phyloP scores from a whole-genome alignment of 768 basidiomycete species.

The Podaxis sp. region DNA sequence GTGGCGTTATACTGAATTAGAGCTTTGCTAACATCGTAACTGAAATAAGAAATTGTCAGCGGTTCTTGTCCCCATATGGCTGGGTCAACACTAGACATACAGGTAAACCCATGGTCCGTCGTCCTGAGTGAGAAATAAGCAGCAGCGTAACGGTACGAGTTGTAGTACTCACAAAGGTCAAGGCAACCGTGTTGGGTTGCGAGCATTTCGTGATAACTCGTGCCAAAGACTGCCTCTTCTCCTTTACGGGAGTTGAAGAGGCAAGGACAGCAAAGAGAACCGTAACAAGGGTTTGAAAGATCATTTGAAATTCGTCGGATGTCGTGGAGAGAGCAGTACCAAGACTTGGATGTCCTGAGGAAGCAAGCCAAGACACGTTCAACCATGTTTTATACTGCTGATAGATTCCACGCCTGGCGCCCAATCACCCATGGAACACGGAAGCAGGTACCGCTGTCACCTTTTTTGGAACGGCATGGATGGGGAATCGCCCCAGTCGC shows the following conservation, averaged over 20 bases:
- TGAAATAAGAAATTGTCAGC: constrained; percentile 12
- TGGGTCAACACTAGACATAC: constrained; percentile 20
- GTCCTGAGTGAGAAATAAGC: constrained; percentile 26
- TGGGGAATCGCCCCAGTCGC: neutral
- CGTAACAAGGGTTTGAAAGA: constrained; percentile 15
- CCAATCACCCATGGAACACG: neutral
- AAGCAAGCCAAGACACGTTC: neutral
- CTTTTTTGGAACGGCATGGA: neutral
- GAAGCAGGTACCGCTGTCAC: neutral
- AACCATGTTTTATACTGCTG: neutral
- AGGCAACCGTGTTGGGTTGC: constrained; percentile 37
- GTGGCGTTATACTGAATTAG: constrained; percentile 32
- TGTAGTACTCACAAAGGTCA: constrained; percentile 38
- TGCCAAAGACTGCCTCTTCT: constrained; percentile 21
- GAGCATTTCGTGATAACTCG: constrained; percentile 35
- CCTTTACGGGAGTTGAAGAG: constrained; percentile 12
- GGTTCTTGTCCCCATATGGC: neutral
- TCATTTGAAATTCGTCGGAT: constrained; percentile 13
- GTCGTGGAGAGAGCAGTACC: neutral
- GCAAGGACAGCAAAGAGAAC: constrained; percentile 17
- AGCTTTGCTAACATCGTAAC: constrained; percentile 35
- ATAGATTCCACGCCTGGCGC: neutral
- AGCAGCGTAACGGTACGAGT: neutral
- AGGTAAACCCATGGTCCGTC: constrained; percentile 42
- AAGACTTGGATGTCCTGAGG: neutral